Base-by-base conservation (phyloP, 805 yeast genomes). In the Metschnikowia kunwiensis region DNA sequence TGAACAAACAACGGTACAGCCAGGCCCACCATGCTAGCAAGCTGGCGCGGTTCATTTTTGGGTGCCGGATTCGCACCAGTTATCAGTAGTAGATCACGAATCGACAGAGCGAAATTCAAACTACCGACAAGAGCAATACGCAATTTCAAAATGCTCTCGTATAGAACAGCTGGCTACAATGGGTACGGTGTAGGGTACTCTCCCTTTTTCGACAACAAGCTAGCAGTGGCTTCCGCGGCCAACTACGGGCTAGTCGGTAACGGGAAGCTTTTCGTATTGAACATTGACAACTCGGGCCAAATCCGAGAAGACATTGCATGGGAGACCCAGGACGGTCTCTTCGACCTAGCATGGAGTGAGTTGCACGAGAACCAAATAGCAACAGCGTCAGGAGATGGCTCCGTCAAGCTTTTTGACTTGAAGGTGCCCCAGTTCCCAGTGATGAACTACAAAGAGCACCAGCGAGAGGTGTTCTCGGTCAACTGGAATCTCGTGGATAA, bases 181-280 rank as follows among this genome's bases (percentile, higher is more conserved):
- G 97, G 97, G 11, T 86, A 86, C 55, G 81, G 82, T 0, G 83
- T 88, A 11, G 82, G 82, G 51, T 93, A 91, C 65, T 87, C 96
- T 0, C 97, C 97, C 1, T 91, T 80, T 53, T 85, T 78, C 50
- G 97, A 91, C 60, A 86, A 84, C 63, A 84, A 86, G 52, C 54
- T 91, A 15, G 96, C 96, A 0, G 91, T 87, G 21, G 94, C 95
- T 0, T 72, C 95, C 0, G 82, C 96, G 1, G 87, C 97, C 18
- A 93, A 91, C 63, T 91, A 80, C 59, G 97, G 97, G 1, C 66
- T 91, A 4, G 96, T 88, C 3, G 98, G 98, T 2, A 91, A 91
- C 59, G 98, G 98, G 5, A 74, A 86, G 48, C 65, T 91, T 19
- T 81, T 68, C 48, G 68, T 91, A 1, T 64, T 91, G 16, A 78